phyloP scores from a whole-genome alignment of 2,329 filamentous ascomycete species.

The Microdochium paspali region DNA sequence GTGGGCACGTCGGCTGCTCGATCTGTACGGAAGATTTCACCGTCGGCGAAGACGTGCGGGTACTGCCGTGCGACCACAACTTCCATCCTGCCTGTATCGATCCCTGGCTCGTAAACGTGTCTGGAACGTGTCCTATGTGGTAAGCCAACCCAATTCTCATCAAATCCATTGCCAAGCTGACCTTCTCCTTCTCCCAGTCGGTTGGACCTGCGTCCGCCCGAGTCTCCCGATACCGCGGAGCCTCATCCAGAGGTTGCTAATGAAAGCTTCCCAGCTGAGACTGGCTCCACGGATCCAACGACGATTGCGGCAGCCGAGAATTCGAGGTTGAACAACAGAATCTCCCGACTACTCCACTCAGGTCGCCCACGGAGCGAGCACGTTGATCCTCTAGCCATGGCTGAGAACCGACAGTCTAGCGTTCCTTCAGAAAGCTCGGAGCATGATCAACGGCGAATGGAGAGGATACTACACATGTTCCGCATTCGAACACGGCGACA shows the following conservation, averaged over 20 bases:
- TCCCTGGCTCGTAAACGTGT: slow-evolving; percentile 61
- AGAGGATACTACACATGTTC: background rate
- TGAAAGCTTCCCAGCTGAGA: background rate
- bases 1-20: slow-evolving; percentile 40
- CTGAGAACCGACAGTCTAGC: background rate
- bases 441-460: background rate
- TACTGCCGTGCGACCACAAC: slow-evolving; percentile 58
- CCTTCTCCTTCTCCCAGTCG: slow-evolving; percentile 27
- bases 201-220: slow-evolving; percentile 38
- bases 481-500: background rate
- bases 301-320: background rate
- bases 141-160: slow-evolving; percentile 28
- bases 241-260: background rate
- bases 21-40: slow-evolving; percentile 64
- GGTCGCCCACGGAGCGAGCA: slow-evolving; percentile 26
- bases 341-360: background rate
- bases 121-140: slow-evolving; percentile 61
- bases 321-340: background rate
- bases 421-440: background rate
- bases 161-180: background rate
- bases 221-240: background rate
- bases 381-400: background rate
- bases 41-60: slow-evolving; percentile 56
- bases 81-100: slow-evolving; percentile 61
- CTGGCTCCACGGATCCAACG: background rate